A percentile compares a stretch with the other conserved stretches of the same genome.
Evolutionary conservation across 2,329 filamentous ascomycete species (phyloP).

Genomic region (Fusarium xylarioides): DNA sequence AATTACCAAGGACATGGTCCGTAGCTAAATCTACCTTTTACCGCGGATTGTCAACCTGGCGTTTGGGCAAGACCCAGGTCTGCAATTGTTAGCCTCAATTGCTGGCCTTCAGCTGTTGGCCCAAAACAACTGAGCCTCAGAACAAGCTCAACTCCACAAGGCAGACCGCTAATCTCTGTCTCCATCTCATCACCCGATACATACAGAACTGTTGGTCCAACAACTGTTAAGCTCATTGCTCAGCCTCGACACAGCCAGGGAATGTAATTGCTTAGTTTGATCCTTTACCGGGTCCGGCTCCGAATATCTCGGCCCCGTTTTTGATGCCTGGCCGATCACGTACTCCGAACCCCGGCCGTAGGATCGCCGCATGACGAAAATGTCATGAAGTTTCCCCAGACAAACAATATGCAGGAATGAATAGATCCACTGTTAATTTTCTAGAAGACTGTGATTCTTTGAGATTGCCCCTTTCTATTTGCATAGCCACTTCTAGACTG

Average conservation of each 20-base stretch:
- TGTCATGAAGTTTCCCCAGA: not conserved
- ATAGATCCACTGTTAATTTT: not conserved
- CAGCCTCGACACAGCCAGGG: constrained; percentile 25
- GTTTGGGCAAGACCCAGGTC: not conserved
- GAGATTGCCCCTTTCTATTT: not conserved
- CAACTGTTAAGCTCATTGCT: not conserved
- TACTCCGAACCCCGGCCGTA: not conserved
- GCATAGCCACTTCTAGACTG: constrained; percentile 8
- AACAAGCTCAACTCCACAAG: constrained; percentile 14
- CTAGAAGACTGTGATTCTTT: not conserved
- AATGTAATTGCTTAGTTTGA: not conserved
- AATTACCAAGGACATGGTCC: not conserved
- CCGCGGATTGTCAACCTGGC: not conserved
- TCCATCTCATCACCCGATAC: not conserved
- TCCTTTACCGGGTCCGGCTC: constrained; percentile 1
- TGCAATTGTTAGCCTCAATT: not conserved
- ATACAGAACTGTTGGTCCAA: not conserved
- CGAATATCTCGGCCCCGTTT: constrained; percentile 23
- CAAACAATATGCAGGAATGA: not conserved
- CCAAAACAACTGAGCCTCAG: constrained; percentile 2
- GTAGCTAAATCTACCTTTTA: not conserved
- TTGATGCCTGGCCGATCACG: not conserved
- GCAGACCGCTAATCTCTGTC: constrained; percentile 9
- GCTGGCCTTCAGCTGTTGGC: not conserved
- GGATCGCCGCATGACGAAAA: constrained; percentile 16